Percentiles rank a stretch among this genome's conserved stretches.
phyloP scores from a whole-genome alignment of 2,329 filamentous ascomycete species.

The Pestalotiopsis fici region DNA sequence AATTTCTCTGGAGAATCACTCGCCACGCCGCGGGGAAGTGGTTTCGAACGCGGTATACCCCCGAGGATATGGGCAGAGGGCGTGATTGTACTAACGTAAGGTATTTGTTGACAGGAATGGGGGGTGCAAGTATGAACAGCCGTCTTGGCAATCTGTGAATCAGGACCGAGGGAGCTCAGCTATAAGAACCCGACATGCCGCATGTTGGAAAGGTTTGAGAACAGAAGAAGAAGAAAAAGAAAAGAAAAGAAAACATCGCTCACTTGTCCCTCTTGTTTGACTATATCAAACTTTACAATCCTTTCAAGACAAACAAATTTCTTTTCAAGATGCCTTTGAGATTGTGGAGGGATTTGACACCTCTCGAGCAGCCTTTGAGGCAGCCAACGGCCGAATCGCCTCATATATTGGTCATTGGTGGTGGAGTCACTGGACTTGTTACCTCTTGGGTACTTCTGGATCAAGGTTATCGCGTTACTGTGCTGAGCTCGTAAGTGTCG shows the following conservation, averaged over 20 bases:
- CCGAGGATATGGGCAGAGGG: not conserved
- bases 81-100: not conserved
- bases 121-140: not conserved
- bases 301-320: not conserved
- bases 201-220: not conserved
- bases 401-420: constrained; percentile 30
- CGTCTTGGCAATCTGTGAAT: not conserved
- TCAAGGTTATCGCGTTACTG: constrained; percentile 43
- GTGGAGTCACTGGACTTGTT: constrained; percentile 31
- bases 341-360: constrained; percentile 32
- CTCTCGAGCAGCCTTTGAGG: constrained; percentile 24
- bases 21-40: not conserved
- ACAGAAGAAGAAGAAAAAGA: not conserved
- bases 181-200: not conserved
- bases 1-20: not conserved
- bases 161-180: not conserved
- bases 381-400: constrained; percentile 26
- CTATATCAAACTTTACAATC: not conserved
- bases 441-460: constrained; percentile 44
- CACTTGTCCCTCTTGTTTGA: not conserved
- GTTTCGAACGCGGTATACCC: not conserved
- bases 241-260: not conserved
- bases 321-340: constrained; percentile 26
- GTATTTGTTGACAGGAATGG: not conserved
- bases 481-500: constrained; percentile 30